Evolutionary conservation across 495 filamentous ascomycete species (phyloP), one percentile per base, ranked within the genome.

Genomic region (Hypoxylon intermedium): DNA sequence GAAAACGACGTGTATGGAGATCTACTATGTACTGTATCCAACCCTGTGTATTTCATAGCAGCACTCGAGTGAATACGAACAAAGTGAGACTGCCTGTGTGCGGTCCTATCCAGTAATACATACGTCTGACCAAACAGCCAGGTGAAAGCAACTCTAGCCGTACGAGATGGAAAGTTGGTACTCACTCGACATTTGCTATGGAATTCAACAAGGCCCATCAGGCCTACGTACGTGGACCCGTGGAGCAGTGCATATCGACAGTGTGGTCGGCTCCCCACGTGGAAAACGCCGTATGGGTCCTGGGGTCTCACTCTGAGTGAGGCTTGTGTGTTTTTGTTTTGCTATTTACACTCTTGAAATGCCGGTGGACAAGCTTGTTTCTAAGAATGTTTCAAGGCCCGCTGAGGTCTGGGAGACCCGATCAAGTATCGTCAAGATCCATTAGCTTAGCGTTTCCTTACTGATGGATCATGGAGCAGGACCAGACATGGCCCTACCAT

Each of bases 401-500:
- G 21, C 3, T 48, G 18, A 12, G n/a, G n/a, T n/a, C n/a, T n/a
- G n/a, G n/a, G 45, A 56, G 12, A 23, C 19, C 38, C 23, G 30
- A 37, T 56, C 34, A n/a, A n/a, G n/a, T n/a, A n/a, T n/a, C n/a
- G n/a, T n/a, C 33, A 40, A 37, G 52, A 38, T 55, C 52, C 37
- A 47, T 46, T 37, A 37, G 21, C 43, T 40, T 41, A 13, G 33
- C 42, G 12, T 48, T 46, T 40, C 34, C 53, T 57, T 47, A 43
- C 58, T 43, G 52, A 6, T 41, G 26, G n/a, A n/a, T n/a, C n/a
- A 34, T 33, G 16, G 16, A 13, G 24, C 11, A 46, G 13, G 33
- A 23, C 21, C 34, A 12, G 28, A 31, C 36, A 15, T 21, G 49
- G 52, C 42, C 42, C 23, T 46, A 38, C 59, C 59, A 56, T 63